Base-by-base conservation (phyloP, 1,284 basidiomycete species). In the Fistulina hepatica region DNA sequence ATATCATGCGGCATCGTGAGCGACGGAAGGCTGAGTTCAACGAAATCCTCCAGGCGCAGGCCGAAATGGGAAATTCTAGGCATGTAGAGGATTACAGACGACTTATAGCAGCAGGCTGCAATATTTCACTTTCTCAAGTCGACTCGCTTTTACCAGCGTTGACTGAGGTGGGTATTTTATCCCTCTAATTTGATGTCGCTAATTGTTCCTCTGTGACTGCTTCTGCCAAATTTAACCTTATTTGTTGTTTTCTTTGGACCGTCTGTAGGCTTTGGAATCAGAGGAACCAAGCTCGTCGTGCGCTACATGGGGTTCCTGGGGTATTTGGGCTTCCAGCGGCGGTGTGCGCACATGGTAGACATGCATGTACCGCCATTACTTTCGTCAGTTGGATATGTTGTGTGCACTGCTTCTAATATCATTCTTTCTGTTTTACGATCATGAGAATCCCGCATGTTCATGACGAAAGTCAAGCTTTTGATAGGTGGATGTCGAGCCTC, bases 11-110 rank as follows among this genome's bases (percentile, higher is more conserved):
- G 46, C 70, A 75, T 53, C 67, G 76, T 40, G 76, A 73, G 54
- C 72, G 78, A 49, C 71, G 85, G 51, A 75, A 71, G 50, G 69
- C 67, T 17, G 64, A 76, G 44, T 89, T 93, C 48, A 77, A 80
- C 32, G 71, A 77, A 45, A 63, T 86, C 45, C 84, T 85, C 21
- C 73, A 69, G 38, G 81, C 82, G 54, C 86, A 90, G 55, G 81
- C 86, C 13, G 88, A 91, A 59, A 79, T 85, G 10, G 91, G 91
- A 5, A 94, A 90, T 1, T 78, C 81, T 21, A 86, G 85, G 17
- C 71, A 80, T 44, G 91, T 95, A 75, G 70, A 75, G 2, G 83
- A 92, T 48, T 97, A 95, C 56, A 68, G 90, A 46, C 69, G 80
- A 44, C 59, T 95, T 37, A 89, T 95, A 50, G 81, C 82, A 13